phyloP scores from a whole-genome alignment of 768 basidiomycete genomes.

The Amanita subjunquillea region DNA sequence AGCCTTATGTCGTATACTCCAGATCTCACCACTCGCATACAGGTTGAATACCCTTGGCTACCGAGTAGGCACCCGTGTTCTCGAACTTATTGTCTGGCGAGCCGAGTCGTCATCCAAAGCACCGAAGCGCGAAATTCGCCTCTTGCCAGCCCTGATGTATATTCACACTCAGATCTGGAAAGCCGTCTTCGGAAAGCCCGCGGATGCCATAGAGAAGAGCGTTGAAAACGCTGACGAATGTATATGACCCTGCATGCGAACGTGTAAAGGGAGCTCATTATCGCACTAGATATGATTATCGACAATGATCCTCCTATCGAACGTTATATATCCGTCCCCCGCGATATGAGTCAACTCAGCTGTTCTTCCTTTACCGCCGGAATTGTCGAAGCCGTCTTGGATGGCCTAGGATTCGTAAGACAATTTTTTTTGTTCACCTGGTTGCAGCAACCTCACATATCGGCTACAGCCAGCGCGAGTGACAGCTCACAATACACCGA shows the following conservation, averaged over 20 bases:
- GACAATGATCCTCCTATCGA: conserved; percentile 94
- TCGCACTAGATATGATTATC: conserved; percentile 85
- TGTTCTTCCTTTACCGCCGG: conserved; percentile 98
- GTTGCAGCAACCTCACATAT: not conserved
- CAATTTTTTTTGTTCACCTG: not conserved
- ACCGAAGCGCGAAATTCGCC: conserved; percentile 88
- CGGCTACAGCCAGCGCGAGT: conserved; percentile 79
- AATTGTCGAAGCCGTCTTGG: conserved; percentile 92
- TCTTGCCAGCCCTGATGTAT: conserved; percentile 86
- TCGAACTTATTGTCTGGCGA: conserved; percentile 81
- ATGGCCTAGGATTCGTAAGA: conserved; percentile 89
- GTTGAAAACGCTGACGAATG: conserved; percentile 97
- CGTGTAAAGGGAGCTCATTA: conserved; percentile 3
- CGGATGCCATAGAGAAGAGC: conserved; percentile 92
- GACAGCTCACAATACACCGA: conserved; percentile 91
- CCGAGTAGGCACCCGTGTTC: conserved; percentile 77
- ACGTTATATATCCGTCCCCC: conserved; percentile 86
- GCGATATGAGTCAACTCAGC: conserved; percentile 87
- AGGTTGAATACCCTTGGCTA: conserved; percentile 92
- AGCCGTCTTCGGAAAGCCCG: conserved; percentile 86
- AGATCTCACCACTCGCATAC: conserved; percentile 1
- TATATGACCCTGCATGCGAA: conserved; percentile 20
- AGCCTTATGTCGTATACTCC: not conserved
- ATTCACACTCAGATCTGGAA: conserved; percentile 95
- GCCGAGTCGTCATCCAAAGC: conserved; percentile 69